Base-by-base conservation (phyloP, 805 yeast genomes). In the Debaryomyces maramus region DNA sequence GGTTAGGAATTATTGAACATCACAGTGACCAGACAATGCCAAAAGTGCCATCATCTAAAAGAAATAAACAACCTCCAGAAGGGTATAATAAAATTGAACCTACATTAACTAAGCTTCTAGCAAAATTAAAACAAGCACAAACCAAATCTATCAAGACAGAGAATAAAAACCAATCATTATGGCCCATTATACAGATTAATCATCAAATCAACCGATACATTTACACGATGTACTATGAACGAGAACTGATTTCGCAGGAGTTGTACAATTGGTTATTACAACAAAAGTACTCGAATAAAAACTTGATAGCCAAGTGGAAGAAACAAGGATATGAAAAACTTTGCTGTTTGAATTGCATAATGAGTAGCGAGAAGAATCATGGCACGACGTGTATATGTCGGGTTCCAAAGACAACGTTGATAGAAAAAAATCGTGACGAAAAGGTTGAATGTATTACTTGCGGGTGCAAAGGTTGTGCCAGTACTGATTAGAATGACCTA, bases 391-490 rank as follows among this genome's bases (percentile, higher is more conserved):
- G 97, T 61, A 78, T 89, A 15, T 89, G 97, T 56, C 65, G 97
- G 40, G 96, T 89, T 2, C 96, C 96, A 1, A 72, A 79, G 48
- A 74, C 74, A 1, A 77, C 72, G 3, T 55, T 80, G 61, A 65
- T 52, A 22, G 57, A 51, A 20, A 53, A 59, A 19, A 43, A 53
- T 36, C 60, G 61, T 4, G 41, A 40, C 6, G 52, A 45, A 31
- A 44, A 42, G 5, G 55, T 75, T 10, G 75, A 81, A 48, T 88
- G 95, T 58, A 72, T 83, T 5, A 85, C 82, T 21, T 88, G 96
- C 67, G 96, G 96, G 0, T 88, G 96, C 52, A 67, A 73, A 44
- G 96, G 96, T 5, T 88, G 96, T 57, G 78, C 91, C 2, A 83
- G 89, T 53, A 73, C 80, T 14, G 93, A 85, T 55, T 86, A 55